These are phyloP conservation scores for Periglandula ipomoeae DNA, from an alignment of 2,329 filamentous ascomycete species.

Conservation along the genomic window DNA sequence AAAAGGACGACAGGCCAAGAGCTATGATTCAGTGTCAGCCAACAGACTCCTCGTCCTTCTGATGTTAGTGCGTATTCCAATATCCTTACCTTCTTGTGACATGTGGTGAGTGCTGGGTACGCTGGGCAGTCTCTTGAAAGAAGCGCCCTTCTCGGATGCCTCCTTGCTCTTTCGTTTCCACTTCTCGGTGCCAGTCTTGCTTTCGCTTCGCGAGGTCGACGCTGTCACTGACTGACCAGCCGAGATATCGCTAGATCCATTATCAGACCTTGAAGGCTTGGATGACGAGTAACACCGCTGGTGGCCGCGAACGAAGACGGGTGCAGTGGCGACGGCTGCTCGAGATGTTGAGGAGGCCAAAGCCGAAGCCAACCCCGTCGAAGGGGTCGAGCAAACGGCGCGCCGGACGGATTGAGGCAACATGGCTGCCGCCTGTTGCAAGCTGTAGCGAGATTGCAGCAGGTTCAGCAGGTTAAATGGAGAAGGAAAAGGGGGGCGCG, in stretches of 20 bases:
- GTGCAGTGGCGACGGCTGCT: slow-evolving; percentile 23
- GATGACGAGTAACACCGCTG: slow-evolving; percentile 52
- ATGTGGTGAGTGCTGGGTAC: slow-evolving; percentile 70
- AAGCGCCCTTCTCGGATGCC: slow-evolving; percentile 31
- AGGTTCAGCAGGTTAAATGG: slow-evolving; percentile 1
- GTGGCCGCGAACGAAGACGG: slow-evolving; percentile 31
- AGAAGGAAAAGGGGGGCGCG: slow-evolving; percentile 11
- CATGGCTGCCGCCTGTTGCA: slow-evolving; percentile 30
- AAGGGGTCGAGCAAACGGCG: slow-evolving; percentile 38
- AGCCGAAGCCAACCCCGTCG: slow-evolving; percentile 32
- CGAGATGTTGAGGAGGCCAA: slow-evolving; percentile 32
- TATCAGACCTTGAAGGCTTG: slow-evolving; percentile 53
- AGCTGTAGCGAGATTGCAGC: slow-evolving; percentile 4
- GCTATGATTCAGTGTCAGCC: slow-evolving; percentile 41
- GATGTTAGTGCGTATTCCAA: neutral
- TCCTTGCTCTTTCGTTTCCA: slow-evolving; percentile 51
- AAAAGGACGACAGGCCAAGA: slow-evolving; percentile 82
- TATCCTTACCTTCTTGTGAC: slow-evolving; percentile 51
- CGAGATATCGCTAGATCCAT: slow-evolving; percentile 42
- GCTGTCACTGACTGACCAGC: slow-evolving; percentile 40
- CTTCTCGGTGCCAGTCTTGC: slow-evolving; percentile 41
- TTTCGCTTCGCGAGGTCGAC: slow-evolving; percentile 31
- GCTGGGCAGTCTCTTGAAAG: slow-evolving; percentile 53
- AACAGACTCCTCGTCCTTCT: neutral
- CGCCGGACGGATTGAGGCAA: slow-evolving; percentile 48